Evolutionary conservation across 495 filamentous ascomycete species (phyloP).

Genomic region (Penicillium ochrochloron): DNA sequence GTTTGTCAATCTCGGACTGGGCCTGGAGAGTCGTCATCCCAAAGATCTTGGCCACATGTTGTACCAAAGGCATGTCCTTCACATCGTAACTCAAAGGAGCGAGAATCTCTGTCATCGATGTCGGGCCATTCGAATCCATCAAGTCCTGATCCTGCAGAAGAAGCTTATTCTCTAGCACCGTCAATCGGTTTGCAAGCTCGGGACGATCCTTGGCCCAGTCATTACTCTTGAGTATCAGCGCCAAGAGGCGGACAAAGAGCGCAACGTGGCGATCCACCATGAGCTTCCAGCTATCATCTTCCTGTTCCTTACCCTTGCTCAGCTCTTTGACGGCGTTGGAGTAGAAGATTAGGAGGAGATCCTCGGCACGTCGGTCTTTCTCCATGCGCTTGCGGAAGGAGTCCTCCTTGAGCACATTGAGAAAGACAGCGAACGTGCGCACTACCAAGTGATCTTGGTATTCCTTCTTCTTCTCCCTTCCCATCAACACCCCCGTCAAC

Average conservation of each 20-base stretch:
- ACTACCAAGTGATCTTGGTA: conserved; percentile 79
- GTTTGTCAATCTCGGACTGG: conserved; percentile 82
- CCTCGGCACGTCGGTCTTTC: conserved; percentile 92
- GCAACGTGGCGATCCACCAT: conserved; percentile 95
- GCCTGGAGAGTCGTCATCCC: conserved; percentile 73
- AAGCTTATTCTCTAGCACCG: conserved; percentile 88
- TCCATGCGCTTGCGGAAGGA: conserved; percentile 79
- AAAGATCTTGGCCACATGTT: conserved; percentile 83
- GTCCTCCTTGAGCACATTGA: conserved; percentile 74
- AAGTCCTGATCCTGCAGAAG: conserved; percentile 95
- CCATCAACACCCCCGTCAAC: conserved; percentile 67
- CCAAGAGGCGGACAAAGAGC: conserved; percentile 88
- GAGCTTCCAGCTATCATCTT: conserved; percentile 90
- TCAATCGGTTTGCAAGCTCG: conserved; percentile 78
- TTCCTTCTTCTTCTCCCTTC: conserved; percentile 73
- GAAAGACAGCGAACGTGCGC: conserved; percentile 79
- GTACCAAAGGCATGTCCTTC: conserved; percentile 95
- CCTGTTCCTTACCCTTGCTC: conserved; percentile 72
- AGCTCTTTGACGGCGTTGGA: conserved; percentile 91
- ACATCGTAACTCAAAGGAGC: conserved; percentile 86
- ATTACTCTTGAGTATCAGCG: conserved; percentile 75
- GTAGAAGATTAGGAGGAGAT: conserved; percentile 85
- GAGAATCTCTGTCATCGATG: conserved; percentile 72
- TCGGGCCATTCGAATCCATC: conserved; percentile 56
- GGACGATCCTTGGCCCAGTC: conserved; percentile 80